phyloP scores from a whole-genome alignment of 768 basidiomycete genomes.

The Tulasnella sp. region DNA sequence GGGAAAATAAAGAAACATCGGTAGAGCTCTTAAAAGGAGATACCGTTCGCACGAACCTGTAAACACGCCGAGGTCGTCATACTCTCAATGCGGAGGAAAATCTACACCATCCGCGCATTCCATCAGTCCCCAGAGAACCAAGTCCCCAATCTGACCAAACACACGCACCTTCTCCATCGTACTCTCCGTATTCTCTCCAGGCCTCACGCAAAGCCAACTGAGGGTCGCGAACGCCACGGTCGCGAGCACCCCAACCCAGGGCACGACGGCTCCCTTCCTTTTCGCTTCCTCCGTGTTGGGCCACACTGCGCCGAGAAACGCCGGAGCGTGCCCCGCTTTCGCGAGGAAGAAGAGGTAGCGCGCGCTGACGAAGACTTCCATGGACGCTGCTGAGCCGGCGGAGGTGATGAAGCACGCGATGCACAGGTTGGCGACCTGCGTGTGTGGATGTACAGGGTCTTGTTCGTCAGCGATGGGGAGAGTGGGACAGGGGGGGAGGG shows the following conservation, averaged over 20 bases:
- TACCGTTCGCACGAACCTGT: neutral
- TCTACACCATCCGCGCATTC: neutral
- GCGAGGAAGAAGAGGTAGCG: constrained; percentile 13
- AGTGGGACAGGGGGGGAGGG: neutral
- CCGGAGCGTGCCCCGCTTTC: constrained; percentile 13
- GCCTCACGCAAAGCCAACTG: constrained; percentile 1
- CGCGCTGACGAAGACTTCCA: constrained; percentile 12
- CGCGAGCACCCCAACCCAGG: neutral
- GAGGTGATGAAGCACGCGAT: constrained; percentile 9
- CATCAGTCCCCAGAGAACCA: no score
- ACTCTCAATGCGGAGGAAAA: neutral
- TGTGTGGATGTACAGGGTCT: neutral
- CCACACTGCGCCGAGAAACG: constrained; percentile 8
- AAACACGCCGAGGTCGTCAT: constrained; percentile 8
- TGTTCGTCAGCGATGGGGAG: neutral
- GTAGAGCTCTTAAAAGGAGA: neutral
- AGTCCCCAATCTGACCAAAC: no score
- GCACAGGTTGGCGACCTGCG: constrained; percentile 2
- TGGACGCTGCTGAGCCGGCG: constrained; percentile 8
- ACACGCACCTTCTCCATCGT: neutral
- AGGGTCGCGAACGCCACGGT: neutral
- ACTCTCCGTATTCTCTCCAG: neutral
- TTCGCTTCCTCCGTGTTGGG: neutral
- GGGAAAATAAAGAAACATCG: constrained; percentile 4
- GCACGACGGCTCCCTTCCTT: neutral